Evolutionary conservation across 1,284 basidiomycete genomes (phyloP), one percentile per base, ranked within the genome.

Genomic region (Sporisorium scitamineum): DNA sequence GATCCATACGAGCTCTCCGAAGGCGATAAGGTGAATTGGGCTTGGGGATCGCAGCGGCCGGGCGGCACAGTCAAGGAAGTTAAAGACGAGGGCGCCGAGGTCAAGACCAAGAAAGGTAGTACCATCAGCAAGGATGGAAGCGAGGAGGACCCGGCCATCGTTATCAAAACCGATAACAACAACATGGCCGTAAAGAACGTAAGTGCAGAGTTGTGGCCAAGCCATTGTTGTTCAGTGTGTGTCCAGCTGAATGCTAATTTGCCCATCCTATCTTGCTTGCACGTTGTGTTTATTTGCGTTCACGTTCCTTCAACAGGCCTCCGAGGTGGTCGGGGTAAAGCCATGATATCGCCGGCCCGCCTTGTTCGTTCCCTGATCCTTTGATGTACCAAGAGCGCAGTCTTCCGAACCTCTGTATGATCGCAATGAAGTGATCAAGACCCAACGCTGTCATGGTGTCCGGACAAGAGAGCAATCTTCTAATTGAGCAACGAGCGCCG

Each of bases 131-230:
- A 72, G 27, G 64, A 79, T 13, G 80, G 79, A 20, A 54, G 56
- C 39, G 61, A 69, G 42, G 65, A 76, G 5, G 60, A 81, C 34
- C 79, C 80, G 1, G 77, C 74, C 6, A 70, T 81, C 24, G 55
- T 77, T 29, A 66, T 80, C 59, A 54, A 81, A 34, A 73, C 80
- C 0, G 24, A 32, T 3, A 70, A 59, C 20, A 78, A 67, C 1
- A 77, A 69, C 61, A 67, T 72, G 29, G 80, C 78, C 22, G 70
- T 79, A 27, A 81, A 81, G 62, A 78, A 64, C 20, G 80, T 80
- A 60, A 68, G 78, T 75, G 14, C 11, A 29, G 22, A 11, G 9
- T 16, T n/a, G n/a, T n/a, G n/a, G n/a, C 26, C 2, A 1, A 11
- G 13, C 32, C 52, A 6, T 5, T 13, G 37, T 18, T n/a, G 37